Percentiles rank a stretch among this genome's conserved stretches.
Conservation (phyloP, 768 basidiomycete species). For the Pluteus cervinus region DNA sequence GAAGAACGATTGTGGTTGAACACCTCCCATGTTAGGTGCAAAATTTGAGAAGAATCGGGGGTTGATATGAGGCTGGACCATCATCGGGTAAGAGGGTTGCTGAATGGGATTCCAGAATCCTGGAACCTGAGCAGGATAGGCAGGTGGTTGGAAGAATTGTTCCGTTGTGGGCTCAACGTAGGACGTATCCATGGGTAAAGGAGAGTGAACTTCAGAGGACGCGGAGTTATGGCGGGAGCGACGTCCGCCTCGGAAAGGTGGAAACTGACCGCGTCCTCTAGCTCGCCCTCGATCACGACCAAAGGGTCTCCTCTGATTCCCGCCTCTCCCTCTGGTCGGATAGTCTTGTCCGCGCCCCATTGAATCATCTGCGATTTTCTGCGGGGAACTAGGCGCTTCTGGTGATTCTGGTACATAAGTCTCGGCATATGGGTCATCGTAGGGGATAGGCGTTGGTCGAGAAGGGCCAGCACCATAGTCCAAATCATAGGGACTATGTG, state of each 20-base stretch:
- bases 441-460: slow-evolving; percentile 64
- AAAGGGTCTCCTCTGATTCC: slow-evolving; percentile 9
- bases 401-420: slow-evolving; percentile 26
- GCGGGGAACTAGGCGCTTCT: slow-evolving; percentile 7
- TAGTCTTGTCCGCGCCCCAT: not conserved
- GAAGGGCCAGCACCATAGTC: slow-evolving; percentile 50
- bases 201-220: too few relatives aligned
- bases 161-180: too few relatives aligned
- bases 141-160: too few relatives aligned
- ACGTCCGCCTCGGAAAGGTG: too few relatives aligned
- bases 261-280: slow-evolving; percentile 12
- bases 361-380: slow-evolving; percentile 3
- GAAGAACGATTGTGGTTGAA: slow-evolving; percentile 13
- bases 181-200: too few relatives aligned
- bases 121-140: slow-evolving; percentile 1
- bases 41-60: slow-evolving; percentile 70
- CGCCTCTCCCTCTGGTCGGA: too few relatives aligned
- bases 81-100: slow-evolving; percentile 13
- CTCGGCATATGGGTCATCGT: slow-evolving; percentile 75
- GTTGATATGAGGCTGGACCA: slow-evolving; percentile 80
- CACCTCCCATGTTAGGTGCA: slow-evolving; percentile 37
- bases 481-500: slow-evolving; percentile 63
- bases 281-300: slow-evolving; percentile 31
- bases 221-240: too few relatives aligned
- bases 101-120: too few relatives aligned